These are phyloP conservation scores for Immersiella caudata DNA, from an alignment of 495 filamentous ascomycete species.

Conservation along the genomic window DNA sequence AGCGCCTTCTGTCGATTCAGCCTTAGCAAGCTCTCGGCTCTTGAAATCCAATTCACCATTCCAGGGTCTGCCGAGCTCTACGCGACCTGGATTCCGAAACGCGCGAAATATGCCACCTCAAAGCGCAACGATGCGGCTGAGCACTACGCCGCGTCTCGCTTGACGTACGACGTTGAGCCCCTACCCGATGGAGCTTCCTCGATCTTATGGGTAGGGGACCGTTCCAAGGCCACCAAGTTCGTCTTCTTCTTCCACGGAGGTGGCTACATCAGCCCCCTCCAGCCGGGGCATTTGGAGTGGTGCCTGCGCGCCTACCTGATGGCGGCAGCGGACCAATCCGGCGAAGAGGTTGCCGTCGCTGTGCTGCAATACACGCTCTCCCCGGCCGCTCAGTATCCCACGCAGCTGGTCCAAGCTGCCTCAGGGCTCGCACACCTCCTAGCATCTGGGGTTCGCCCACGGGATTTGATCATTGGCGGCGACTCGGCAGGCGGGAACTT, in stretches of 20 bases:
- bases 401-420: constrained; percentile 35
- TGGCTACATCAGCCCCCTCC: constrained; percentile 32
- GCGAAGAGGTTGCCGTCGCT: constrained; percentile 36
- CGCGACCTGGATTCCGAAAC: constrained; percentile 21
- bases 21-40: constrained; percentile 21
- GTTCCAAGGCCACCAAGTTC: constrained; percentile 33
- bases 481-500: constrained; percentile 42
- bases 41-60: constrained; percentile 25
- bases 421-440: constrained; percentile 32
- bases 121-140: neutral
- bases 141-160: constrained; percentile 22
- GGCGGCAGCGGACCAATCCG: constrained; percentile 11
- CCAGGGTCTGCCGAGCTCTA: constrained; percentile 22
- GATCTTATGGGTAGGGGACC: constrained; percentile 39
- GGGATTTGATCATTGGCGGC: constrained; percentile 35
- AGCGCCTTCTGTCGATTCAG: constrained; percentile 29
- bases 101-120: neutral
- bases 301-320: constrained; percentile 33
- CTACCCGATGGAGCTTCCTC: constrained; percentile 31
- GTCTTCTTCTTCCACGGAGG: constrained; percentile 44
- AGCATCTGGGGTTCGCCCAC: constrained; percentile 25
- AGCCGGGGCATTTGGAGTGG: constrained; percentile 33
- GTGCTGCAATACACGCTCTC: constrained; percentile 38
- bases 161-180: constrained; percentile 21
- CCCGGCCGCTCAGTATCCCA: constrained; percentile 33